phyloP scores from a whole-genome alignment of 495 filamentous ascomycete species.

The Glonium stellatum region DNA sequence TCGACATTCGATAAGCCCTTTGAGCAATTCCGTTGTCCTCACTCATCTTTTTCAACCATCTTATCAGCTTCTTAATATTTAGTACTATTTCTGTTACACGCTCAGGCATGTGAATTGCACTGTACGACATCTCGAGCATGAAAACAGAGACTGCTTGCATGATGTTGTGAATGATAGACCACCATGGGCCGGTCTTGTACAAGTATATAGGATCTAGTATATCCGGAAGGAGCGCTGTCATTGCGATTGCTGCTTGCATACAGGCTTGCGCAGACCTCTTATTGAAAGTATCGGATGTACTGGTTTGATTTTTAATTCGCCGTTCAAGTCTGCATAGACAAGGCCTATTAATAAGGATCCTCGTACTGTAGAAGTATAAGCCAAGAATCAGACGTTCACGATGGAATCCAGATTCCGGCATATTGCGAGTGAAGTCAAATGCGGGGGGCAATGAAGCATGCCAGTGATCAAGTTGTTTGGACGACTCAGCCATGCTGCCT shows the following conservation, averaged over 20 bases:
- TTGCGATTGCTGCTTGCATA: slow-evolving; percentile 50
- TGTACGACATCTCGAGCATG: slow-evolving; percentile 12
- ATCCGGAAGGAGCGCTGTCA: slow-evolving; percentile 39
- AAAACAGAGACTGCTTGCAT: slow-evolving; percentile 24
- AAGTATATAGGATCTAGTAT: slow-evolving; percentile 1
- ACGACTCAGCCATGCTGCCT: slow-evolving; percentile 46
- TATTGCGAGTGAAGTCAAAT: slow-evolving; percentile 11
- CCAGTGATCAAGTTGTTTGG: slow-evolving; percentile 51
- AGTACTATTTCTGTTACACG: not conserved
- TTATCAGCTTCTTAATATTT: slow-evolving; percentile 6
- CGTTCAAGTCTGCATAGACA: slow-evolving; percentile 52
- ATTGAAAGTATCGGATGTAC: slow-evolving; percentile 44
- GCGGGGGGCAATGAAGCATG: slow-evolving; percentile 7
- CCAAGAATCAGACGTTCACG: slow-evolving; percentile 33
- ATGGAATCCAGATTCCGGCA: slow-evolving; percentile 14
- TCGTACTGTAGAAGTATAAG: slow-evolving; percentile 52
- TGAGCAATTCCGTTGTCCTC: not conserved
- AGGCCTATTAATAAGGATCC: slow-evolving; percentile 54
- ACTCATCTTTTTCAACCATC: slow-evolving; percentile 6
- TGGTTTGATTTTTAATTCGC: slow-evolving; percentile 40
- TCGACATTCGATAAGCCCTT: not conserved
- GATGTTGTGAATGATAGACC: slow-evolving; percentile 19
- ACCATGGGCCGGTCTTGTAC: slow-evolving; percentile 11
- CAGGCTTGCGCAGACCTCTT: slow-evolving; percentile 48
- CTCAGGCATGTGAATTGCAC: not conserved